These are phyloP conservation scores for Colletotrichum musicola DNA, from an alignment of 2,329 filamentous ascomycete genomes.

Conservation along the genomic window DNA sequence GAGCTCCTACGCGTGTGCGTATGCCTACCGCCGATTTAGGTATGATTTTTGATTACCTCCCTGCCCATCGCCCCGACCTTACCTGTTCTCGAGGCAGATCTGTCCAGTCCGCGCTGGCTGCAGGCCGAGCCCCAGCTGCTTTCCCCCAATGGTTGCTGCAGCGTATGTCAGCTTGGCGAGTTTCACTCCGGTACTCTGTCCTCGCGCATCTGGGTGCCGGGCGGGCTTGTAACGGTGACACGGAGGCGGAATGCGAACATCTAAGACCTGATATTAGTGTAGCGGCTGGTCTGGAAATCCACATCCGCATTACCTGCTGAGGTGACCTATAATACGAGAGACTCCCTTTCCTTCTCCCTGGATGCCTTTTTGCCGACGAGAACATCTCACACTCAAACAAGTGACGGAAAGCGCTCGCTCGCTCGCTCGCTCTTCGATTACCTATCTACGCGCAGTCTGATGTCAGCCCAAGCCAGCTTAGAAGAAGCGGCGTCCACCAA, in stretches of 20 bases:
- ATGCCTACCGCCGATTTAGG: not conserved
- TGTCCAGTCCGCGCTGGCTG: not conserved
- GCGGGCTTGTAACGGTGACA: conserved; percentile 1
- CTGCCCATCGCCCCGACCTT: too few relatives aligned
- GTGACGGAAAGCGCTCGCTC: not conserved
- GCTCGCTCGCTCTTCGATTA: not conserved
- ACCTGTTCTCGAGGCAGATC: not conserved
- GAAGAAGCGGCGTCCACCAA: not conserved
- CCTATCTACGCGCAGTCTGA: not conserved
- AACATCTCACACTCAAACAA: not conserved
- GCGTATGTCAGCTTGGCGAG: conserved; percentile 30
- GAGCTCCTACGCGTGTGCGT: conserved; percentile 2
- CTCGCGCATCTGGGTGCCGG: not conserved
- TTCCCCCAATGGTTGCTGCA: conserved; percentile 23
- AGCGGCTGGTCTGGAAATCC: not conserved
- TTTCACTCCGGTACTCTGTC: conserved; percentile 14
- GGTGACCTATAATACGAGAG: conserved; percentile 11
- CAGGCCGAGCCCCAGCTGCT: conserved; percentile 6
- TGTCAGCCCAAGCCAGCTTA: conserved; percentile 10
- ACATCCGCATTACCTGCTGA: not conserved
- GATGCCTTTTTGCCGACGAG: not conserved
- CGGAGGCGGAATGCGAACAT: conserved; percentile 19
- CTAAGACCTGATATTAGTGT: conserved; percentile 13
- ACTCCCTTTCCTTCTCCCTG: conserved; percentile 35
- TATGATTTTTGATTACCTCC: too few relatives aligned